phyloP scores from a whole-genome alignment of 2,329 filamentous ascomycete species.

The Monascus ruber region DNA sequence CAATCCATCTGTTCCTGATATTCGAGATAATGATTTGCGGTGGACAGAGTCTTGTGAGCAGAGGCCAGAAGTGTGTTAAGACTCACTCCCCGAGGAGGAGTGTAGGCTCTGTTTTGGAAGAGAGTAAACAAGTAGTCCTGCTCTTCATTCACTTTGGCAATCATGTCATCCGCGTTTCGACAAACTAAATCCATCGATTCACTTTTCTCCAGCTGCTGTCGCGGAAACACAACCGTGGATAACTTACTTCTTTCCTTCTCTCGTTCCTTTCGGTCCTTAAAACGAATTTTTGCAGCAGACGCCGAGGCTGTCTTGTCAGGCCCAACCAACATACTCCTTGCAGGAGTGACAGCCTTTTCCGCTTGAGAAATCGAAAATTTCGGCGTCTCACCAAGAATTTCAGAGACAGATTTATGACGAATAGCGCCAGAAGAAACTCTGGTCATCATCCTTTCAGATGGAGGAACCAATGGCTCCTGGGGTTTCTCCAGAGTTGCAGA shows the following conservation, averaged over 20 bases:
- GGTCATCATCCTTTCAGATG: conserved; percentile 52
- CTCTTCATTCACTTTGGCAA: conserved; percentile 32
- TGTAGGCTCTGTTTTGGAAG: conserved; percentile 49
- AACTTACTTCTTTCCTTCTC: conserved; percentile 51
- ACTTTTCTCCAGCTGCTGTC: conserved; percentile 44
- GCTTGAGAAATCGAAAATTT: conserved; percentile 21
- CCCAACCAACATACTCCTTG: conserved; percentile 5
- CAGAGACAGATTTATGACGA: conserved; percentile 60
- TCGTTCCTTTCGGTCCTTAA: conserved; percentile 43
- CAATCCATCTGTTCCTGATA: conserved; percentile 81
- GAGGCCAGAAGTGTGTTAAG: conserved; percentile 65
- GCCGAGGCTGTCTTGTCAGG: conserved; percentile 16
- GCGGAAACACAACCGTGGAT: conserved; percentile 69
- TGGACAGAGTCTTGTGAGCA: conserved; percentile 82
- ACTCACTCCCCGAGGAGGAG: conserved; percentile 41
- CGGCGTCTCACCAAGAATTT: conserved; percentile 54
- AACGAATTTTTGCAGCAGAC: conserved; percentile 27
- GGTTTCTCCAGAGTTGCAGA: conserved; percentile 17
- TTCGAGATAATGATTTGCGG: conserved; percentile 69
- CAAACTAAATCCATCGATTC: conserved; percentile 27
- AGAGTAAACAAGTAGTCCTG: conserved; percentile 53
- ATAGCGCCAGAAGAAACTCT: conserved; percentile 60
- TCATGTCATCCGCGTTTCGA: conserved; percentile 38
- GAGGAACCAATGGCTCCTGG: conserved; percentile 12
- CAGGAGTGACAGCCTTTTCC: conserved; percentile 24